phyloP scores from a whole-genome alignment of 257 asterid species.

The Solanum dulcamara region DNA sequence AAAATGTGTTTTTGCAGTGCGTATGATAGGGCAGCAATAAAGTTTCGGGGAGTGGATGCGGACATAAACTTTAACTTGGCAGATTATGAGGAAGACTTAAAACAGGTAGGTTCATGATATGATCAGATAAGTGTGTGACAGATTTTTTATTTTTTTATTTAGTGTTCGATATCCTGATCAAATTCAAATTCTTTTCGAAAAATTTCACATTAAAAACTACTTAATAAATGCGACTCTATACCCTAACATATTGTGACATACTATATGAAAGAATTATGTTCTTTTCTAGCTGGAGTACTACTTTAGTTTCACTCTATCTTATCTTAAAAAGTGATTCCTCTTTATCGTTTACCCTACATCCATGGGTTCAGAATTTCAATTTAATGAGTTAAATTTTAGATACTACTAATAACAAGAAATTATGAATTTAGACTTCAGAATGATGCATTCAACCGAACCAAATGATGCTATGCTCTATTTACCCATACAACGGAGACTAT shows the following conservation, averaged over 20 bases:
- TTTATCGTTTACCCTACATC: neutral
- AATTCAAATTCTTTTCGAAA: too few species aligned
- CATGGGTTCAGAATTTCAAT: neutral
- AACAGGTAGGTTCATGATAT: conserved; percentile 44
- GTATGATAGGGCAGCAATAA: conserved; percentile 93
- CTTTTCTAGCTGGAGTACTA: neutral
- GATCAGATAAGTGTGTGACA: too few species aligned
- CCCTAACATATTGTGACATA: neutral
- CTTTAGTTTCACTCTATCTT: neutral
- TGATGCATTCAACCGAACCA: too few species aligned
- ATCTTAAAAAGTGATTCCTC: neutral
- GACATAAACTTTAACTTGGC: conserved; percentile 85
- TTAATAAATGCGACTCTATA: too few species aligned
- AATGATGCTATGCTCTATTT: neutral
- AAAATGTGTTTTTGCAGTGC: conserved; percentile 39
- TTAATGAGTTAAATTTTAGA: neutral
- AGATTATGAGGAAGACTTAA: conserved; percentile 86
- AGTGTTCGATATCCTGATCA: too few species aligned
- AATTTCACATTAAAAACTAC: too few species aligned
- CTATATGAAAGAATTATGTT: neutral
- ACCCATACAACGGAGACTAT: neutral
- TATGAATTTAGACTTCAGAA: too few species aligned
- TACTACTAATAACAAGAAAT: neutral
- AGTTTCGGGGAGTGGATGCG: conserved; percentile 92
- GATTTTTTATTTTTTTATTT: too few species aligned